A percentile compares a stretch with the other conserved stretches of the same genome.
These are phyloP conservation scores for Gloeopeniophorella convolvens DNA, from an alignment of 768 basidiomycete species.

Conservation along the genomic window DNA sequence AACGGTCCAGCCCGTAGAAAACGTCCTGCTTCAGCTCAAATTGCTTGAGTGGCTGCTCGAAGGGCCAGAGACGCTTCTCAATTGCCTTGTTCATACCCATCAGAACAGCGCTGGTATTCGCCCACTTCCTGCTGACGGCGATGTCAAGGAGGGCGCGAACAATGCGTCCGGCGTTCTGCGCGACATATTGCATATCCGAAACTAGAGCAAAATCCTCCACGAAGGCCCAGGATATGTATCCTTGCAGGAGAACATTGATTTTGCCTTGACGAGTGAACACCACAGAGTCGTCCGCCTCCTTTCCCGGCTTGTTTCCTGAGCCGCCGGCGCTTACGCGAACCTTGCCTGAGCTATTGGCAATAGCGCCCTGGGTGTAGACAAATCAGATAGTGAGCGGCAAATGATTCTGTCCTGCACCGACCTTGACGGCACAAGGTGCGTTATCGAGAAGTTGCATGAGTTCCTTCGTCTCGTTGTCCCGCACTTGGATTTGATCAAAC, in stretches of 20 bases:
- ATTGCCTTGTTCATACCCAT: slow-evolving; percentile 91
- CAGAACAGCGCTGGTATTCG: slow-evolving; percentile 68
- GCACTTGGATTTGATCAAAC: slow-evolving; percentile 93
- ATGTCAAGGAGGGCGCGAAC: slow-evolving; percentile 93
- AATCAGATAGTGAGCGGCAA: not conserved
- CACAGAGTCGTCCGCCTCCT: not conserved
- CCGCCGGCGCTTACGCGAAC: slow-evolving; percentile 7
- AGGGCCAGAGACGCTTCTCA: slow-evolving; percentile 92
- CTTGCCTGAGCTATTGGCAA: slow-evolving; percentile 13
- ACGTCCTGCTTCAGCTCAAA: slow-evolving; percentile 73
- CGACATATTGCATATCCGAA: slow-evolving; percentile 89
- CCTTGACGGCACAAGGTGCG: slow-evolving; percentile 57
- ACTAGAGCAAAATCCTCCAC: slow-evolving; percentile 95
- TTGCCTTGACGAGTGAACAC: slow-evolving; percentile 49
- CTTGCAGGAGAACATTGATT: slow-evolving; percentile 93
- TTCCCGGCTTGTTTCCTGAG: slow-evolving; percentile 5
- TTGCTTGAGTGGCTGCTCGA: slow-evolving; percentile 84
- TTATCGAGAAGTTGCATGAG: slow-evolving; percentile 60
- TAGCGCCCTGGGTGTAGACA: slow-evolving; percentile 1
- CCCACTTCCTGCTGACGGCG: slow-evolving; percentile 89
- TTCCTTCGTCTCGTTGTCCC: slow-evolving; percentile 85
- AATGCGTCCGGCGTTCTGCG: slow-evolving; percentile 93
- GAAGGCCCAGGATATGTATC: slow-evolving; percentile 71
- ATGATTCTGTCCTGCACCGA: slow-evolving; percentile 64
- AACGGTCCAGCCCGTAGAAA: slow-evolving; percentile 67